Base-by-base conservation (phyloP, 495 filamentous ascomycete genomes). In the Penicillium bialowiezense region DNA sequence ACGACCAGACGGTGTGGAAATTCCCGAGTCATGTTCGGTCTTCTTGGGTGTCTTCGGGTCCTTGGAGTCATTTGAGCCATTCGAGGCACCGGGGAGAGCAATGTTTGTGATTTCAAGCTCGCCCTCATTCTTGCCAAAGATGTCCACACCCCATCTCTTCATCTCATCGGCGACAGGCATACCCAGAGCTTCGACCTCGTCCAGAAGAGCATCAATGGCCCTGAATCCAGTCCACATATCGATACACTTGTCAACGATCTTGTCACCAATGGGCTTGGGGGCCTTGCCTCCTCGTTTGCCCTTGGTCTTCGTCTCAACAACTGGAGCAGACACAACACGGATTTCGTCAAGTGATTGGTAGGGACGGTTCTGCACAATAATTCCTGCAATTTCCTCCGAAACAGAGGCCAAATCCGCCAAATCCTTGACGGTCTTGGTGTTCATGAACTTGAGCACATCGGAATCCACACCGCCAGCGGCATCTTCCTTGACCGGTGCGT, bases 401-500 rank as follows among this genome's bases (percentile, higher is more conserved):
- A 86, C 80, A 37, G 77, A 78, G 10, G 89, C 85, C 35, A 95
- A 84, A 58, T 95, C 90, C 2, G 83, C 79, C 14, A 98, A 77
- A 38, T 89, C 85, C 20, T 83, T 74, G 13, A 74, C 68, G 3
- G 79, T 76, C 67, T 89, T 93, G 1, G 75, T 84, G 60, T 98
- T 97, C 68, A 98, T 82, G 62, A 89, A 95, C 0, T 81, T 75
- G 14, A 97, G 70, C 1, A 96, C 81, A 40, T 79, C 80, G 5
- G 45, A 48, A 18, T 86, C 80, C 31, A 83, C 49, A 21, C 70
- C 67, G 35, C 69, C 72, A 42, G 69, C 60, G 12, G 52, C 65
- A 9, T 64, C 44, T 34, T 58, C 60, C 23, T 69, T 73, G 4
- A 71, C 58, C 20, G 72, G 78, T 31, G 80, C 80, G 50, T 84